A percentile compares a stretch with the other conserved stretches of the same genome.
phyloP scores from a whole-genome alignment of 345 rosid genomes.

The Aethionema arabicum region DNA sequence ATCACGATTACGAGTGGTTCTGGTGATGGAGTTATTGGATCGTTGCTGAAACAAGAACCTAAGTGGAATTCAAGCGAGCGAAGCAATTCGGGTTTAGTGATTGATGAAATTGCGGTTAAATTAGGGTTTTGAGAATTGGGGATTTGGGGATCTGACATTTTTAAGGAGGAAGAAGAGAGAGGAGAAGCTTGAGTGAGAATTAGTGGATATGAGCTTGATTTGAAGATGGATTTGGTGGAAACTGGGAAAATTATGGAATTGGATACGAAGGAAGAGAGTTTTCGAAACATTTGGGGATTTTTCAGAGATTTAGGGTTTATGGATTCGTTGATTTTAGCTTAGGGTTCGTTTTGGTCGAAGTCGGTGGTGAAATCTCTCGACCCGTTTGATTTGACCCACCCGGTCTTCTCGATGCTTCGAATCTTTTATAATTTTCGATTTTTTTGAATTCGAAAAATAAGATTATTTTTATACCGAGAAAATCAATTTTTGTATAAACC shows the following conservation, averaged over 20 bases:
- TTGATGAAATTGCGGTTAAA: slow-evolving; percentile 37
- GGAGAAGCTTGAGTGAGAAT: slow-evolving; percentile 18
- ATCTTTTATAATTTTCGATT: too few relatives aligned
- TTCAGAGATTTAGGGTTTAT: slow-evolving; percentile 8
- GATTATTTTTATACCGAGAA: too few relatives aligned
- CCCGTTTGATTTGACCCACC: background rate
- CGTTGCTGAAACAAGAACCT: slow-evolving; percentile 49
- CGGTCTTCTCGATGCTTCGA: slow-evolving; percentile 13
- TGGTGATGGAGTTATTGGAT: slow-evolving; percentile 46
- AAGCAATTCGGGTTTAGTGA: slow-evolving; percentile 48
- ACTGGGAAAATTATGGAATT: slow-evolving; percentile 15
- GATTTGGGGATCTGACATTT: slow-evolving; percentile 48
- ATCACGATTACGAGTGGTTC: slow-evolving; percentile 64
- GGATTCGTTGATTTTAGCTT: background rate
- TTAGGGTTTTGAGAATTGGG: slow-evolving; percentile 18
- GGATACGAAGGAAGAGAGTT: slow-evolving; percentile 37
- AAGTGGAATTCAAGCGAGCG: slow-evolving; percentile 66
- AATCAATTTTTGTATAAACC: too few relatives aligned
- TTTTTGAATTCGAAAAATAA: too few relatives aligned
- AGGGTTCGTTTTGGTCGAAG: slow-evolving; percentile 9
- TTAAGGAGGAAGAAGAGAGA: slow-evolving; percentile 36
- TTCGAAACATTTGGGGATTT: slow-evolving; percentile 48
- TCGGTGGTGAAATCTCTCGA: slow-evolving; percentile 16
- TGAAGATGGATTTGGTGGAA: slow-evolving; percentile 23
- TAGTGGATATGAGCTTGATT: slow-evolving; percentile 20